Conservation (phyloP, 1,284 basidiomycete genomes). For the Hemileia vastatrix region DNA sequence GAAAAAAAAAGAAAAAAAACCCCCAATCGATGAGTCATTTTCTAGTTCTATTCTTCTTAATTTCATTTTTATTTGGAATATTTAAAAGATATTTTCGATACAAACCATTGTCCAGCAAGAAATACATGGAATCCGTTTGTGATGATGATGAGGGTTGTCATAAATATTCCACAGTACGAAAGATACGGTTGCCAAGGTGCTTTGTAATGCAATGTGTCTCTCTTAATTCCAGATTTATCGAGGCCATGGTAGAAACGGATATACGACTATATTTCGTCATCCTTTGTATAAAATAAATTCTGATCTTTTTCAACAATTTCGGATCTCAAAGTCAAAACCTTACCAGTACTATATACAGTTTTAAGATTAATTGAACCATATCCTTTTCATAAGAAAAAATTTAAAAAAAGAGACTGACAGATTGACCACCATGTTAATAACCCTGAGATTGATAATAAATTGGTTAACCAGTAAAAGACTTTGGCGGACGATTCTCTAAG, state of each 20-base stretch:
- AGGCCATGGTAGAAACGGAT: constrained; percentile 66
- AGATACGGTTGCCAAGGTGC: constrained; percentile 58
- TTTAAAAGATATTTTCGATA: constrained; percentile 30
- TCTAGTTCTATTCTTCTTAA: neutral
- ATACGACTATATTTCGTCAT: constrained; percentile 60
- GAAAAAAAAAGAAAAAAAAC: constrained; percentile 14
- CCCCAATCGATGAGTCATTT: constrained; percentile 35
- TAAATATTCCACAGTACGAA: constrained; percentile 56
- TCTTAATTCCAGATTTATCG: constrained; percentile 62
- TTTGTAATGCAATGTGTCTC: constrained; percentile 57
- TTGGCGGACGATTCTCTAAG: constrained; percentile 53
- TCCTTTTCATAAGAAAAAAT: too few relatives aligned
- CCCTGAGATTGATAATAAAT: constrained; percentile 47
- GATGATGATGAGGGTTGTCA: constrained; percentile 58
- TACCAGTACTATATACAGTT: too few relatives aligned
- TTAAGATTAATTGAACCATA: too few relatives aligned
- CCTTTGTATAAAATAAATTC: constrained; percentile 26
- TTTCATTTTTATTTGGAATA: neutral
- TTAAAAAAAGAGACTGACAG: constrained; percentile 21
- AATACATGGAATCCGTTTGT: constrained; percentile 53
- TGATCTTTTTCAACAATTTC: constrained; percentile 27
- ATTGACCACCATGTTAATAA: constrained; percentile 23
- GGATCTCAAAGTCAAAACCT: neutral
- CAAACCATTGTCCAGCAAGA: constrained; percentile 67
- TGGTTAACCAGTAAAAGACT: constrained; percentile 68